A percentile compares a stretch with the other conserved stretches of the same genome.
These are phyloP conservation scores for Phaeodactylum tricornutum DNA, from an alignment of 108 stramenopile species.

Conservation along the genomic window DNA sequence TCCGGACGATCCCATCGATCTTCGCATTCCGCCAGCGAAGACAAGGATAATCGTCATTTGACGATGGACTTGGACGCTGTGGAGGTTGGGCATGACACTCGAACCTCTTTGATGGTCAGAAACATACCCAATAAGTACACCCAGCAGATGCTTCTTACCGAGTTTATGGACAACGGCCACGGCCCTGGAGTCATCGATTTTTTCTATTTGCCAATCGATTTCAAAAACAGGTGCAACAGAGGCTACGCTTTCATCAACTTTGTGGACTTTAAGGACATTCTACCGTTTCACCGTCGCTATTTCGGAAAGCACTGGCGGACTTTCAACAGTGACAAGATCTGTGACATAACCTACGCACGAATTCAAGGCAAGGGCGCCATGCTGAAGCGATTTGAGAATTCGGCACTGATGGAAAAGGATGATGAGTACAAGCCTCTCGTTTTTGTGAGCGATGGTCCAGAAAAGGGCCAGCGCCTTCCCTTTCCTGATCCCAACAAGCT, in stretches of 20 bases:
- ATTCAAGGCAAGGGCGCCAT: slow-evolving; percentile 97
- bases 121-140: slow-evolving; percentile 99
- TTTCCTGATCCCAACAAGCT: slow-evolving; percentile 27
- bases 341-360: slow-evolving; percentile 96
- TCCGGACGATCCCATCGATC: slow-evolving; percentile 9
- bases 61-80: slow-evolving; percentile 62
- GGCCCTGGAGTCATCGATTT: slow-evolving; percentile 94
- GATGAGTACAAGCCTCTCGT: slow-evolving; percentile 93
- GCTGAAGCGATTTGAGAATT: slow-evolving; percentile 97
- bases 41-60: slow-evolving; percentile 24
- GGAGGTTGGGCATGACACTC: slow-evolving; percentile 67
- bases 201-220: slow-evolving; percentile 99
- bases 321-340: slow-evolving; percentile 98
- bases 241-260: slow-evolving; percentile 99
- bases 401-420: slow-evolving; percentile 95
- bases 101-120: slow-evolving; percentile 97
- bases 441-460: slow-evolving; percentile 53
- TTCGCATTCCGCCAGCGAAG: background rate
- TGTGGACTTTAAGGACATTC: slow-evolving; percentile 80
- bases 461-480: slow-evolving; percentile 39
- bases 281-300: slow-evolving; percentile 83
- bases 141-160: slow-evolving; percentile 91
- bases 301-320: slow-evolving; percentile 89
- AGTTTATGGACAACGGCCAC: slow-evolving; percentile 83
- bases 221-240: slow-evolving; percentile 98